Base-by-base conservation (phyloP, 2,329 filamentous ascomycete species). In the Neospermospora avenae region DNA sequence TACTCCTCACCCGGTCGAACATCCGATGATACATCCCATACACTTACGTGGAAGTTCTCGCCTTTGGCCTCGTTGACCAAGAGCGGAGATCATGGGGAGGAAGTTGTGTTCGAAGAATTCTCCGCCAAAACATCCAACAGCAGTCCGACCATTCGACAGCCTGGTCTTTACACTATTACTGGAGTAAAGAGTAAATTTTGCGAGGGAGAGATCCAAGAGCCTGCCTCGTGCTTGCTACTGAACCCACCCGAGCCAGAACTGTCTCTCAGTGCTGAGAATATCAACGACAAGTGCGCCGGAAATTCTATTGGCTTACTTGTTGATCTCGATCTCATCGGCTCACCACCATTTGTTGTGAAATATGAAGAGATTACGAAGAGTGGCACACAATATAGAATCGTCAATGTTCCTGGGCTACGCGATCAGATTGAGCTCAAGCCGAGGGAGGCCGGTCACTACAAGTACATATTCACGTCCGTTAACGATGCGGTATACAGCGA, bases 211-310 rank as follows among this genome's bases (percentile, higher is more conserved):
- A 86, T 99, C 4, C 82, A 93, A 65, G 95, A 99, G 73, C 95
- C 95, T 28, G 90, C 93, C 2, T 95, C 93, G n/a, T 98, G 93
- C 73, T 80, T 96, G 60, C 78, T 99, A 57, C 81, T 96, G 66
- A 99, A 98, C 66, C 95, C 95, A 4, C 87, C 95, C 0, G 88
- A 96, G 75, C 95, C 95, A 10, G 85, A 88, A 58, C 74, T 99
- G 60, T 80, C 84, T 4, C 78, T 99, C 53, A 83, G 82, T 34
- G 81, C 86, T 6, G 89, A 96, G 68, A 88, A 92, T 63, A 92
- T 99, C 45, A 89, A 91, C 55, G 95, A 99, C 74, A 96, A 96
- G 72, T 99, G 95, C 73, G 93, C 93, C 37, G 92, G 93, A 51
- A 96, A 92, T 70, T 91, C 95, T 0, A 90, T 99, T 63, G 95